Percentiles rank a stretch among this genome's conserved stretches.
phyloP scores from a whole-genome alignment of 768 basidiomycete genomes.

The Boletus tomentosulus region DNA sequence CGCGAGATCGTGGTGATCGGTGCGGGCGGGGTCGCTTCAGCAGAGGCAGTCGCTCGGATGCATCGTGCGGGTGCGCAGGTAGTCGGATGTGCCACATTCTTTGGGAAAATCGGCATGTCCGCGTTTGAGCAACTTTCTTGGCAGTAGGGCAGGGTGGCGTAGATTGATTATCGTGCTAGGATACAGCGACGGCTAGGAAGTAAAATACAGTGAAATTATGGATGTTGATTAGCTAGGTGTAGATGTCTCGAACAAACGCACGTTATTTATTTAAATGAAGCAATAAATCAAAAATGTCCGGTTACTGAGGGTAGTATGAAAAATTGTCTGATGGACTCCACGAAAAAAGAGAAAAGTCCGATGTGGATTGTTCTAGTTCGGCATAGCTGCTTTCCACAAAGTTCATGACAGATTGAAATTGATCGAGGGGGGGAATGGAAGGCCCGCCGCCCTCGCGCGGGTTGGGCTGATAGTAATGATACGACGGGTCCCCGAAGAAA shows the following conservation, averaged over 20 bases:
- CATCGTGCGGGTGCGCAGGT: slow-evolving; percentile 66
- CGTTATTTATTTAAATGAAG: slow-evolving; percentile 20
- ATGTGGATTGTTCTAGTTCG: slow-evolving; percentile 5
- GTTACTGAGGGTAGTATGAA: slow-evolving; percentile 16
- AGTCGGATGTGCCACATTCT: slow-evolving; percentile 58
- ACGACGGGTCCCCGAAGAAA: background rate
- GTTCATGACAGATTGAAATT: slow-evolving; percentile 12
- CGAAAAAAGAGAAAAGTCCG: slow-evolving; percentile 17
- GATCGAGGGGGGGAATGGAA: background rate
- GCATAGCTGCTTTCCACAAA: slow-evolving; percentile 4
- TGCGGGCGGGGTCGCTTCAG: slow-evolving; percentile 74
- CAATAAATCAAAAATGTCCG: slow-evolving; percentile 27
- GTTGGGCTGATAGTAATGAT: slow-evolving; percentile 6
- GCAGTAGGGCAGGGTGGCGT: too few species aligned
- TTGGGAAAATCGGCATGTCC: slow-evolving; percentile 50
- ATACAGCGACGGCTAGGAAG: slow-evolving; percentile 13
- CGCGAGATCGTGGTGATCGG: slow-evolving; percentile 61
- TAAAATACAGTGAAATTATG: slow-evolving; percentile 20
- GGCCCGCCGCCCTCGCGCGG: background rate
- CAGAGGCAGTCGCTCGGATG: slow-evolving; percentile 64
- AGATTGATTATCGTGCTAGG: background rate
- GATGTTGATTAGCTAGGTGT: slow-evolving; percentile 16
- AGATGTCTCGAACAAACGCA: slow-evolving; percentile 2
- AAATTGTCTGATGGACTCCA: slow-evolving; percentile 23
- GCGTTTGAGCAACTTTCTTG: slow-evolving; percentile 46